Evolutionary conservation across 2,329 filamentous ascomycete genomes (phyloP).

Genomic region (Calycina herbarum): DNA sequence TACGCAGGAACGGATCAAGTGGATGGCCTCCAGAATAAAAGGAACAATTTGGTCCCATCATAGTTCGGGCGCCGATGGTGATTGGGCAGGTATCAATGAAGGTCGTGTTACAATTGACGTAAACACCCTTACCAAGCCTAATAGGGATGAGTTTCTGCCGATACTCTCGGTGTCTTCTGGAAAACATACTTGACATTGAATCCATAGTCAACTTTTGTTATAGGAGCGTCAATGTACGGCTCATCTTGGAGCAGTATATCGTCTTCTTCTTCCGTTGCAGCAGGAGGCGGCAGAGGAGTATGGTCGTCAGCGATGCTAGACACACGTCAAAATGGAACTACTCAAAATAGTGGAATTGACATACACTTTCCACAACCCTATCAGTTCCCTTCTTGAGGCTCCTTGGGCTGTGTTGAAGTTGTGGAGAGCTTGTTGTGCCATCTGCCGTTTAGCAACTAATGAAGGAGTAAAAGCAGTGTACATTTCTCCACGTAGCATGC

Average conservation of each 20-base stretch:
- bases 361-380: conserved; percentile 73
- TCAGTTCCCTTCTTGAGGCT: conserved; percentile 58
- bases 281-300: conserved; percentile 60
- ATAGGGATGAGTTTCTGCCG: conserved; percentile 11
- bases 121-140: conserved; percentile 67
- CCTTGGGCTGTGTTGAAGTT: conserved; percentile 65
- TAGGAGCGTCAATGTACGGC: conserved; percentile 68
- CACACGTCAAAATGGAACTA: conserved; percentile 16
- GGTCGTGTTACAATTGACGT: conserved; percentile 72
- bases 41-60: conserved; percentile 76
- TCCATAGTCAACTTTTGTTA: conserved; percentile 72
- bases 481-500: conserved; percentile 68
- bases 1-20: conserved; percentile 69
- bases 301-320: conserved; percentile 54
- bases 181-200: conserved; percentile 62
- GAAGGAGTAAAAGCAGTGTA: conserved; percentile 74
- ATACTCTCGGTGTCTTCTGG: background rate
- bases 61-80: conserved; percentile 71
- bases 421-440: conserved; percentile 60
- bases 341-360: conserved; percentile 29
- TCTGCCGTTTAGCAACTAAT: conserved; percentile 60
- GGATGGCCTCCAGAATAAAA: conserved; percentile 78
- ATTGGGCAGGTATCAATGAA: conserved; percentile 78
- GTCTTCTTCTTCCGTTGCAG: conserved; percentile 60
- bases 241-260: conserved; percentile 62